phyloP scores from a whole-genome alignment of 208 protist species.

The Phytomonas francai region DNA sequence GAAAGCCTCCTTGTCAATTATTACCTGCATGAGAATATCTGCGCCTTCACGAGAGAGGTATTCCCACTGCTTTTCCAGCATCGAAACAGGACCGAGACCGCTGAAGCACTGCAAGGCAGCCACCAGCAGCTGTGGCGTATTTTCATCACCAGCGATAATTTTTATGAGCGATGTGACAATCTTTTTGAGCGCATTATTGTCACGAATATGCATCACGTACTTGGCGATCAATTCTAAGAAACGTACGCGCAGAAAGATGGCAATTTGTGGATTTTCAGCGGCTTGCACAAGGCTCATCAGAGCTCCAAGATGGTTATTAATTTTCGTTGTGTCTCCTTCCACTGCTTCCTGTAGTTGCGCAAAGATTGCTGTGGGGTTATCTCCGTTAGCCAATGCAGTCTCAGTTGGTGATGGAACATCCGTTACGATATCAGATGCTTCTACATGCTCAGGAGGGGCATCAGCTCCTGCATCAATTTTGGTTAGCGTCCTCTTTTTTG shows the following conservation, averaged over 20 bases:
- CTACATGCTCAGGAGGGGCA: constrained; percentile 11
- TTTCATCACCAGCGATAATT: constrained; percentile 63
- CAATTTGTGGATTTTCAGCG: constrained; percentile 47
- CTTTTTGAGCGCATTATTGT: constrained; percentile 65
- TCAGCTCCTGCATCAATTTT: constrained; percentile 10
- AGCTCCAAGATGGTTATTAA: constrained; percentile 49
- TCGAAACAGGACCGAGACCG: constrained; percentile 65
- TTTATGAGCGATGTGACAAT: constrained; percentile 75
- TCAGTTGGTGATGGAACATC: constrained; percentile 9
- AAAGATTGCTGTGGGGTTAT: constrained; percentile 55
- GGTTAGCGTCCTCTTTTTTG: constrained; percentile 43
- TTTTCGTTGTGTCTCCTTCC: constrained; percentile 27
- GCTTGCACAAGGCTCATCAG: constrained; percentile 49
- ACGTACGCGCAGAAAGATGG: constrained; percentile 66
- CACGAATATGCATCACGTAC: constrained; percentile 47
- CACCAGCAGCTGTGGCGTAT: constrained; percentile 66
- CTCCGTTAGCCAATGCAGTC: not conserved
- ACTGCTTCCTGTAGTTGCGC: constrained; percentile 53
- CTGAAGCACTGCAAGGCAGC: constrained; percentile 72
- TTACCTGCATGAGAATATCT: constrained; percentile 86
- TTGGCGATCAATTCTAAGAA: constrained; percentile 65
- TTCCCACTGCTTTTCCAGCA: constrained; percentile 73
- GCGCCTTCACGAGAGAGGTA: constrained; percentile 79
- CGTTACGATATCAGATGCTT: constrained; percentile 7
- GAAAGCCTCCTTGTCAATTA: constrained; percentile 76